Evolutionary conservation across 106 monocot species (phyloP).

Genomic region (Dioscorea dumetorum): DNA sequence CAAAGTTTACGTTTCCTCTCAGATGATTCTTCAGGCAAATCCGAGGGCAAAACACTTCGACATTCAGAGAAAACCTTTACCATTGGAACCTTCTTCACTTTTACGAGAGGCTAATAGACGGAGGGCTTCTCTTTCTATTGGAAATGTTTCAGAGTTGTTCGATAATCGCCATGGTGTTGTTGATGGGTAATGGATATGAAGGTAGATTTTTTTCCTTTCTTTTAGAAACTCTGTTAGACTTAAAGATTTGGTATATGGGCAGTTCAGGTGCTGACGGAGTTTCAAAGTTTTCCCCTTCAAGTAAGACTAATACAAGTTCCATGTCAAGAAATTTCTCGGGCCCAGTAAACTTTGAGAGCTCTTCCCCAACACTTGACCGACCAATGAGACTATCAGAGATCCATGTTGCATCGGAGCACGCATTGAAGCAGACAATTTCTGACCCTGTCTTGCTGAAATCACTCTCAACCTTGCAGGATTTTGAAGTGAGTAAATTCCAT

Average conservation of each 20-base stretch:
- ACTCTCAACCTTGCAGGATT: constrained; percentile 64
- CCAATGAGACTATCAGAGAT: constrained; percentile 96
- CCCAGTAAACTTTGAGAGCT: constrained; percentile 51
- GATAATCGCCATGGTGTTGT: constrained; percentile 21
- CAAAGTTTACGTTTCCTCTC: neutral
- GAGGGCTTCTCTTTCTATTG: constrained; percentile 86
- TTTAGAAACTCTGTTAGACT: constrained; percentile 16
- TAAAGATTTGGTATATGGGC: constrained; percentile 30
- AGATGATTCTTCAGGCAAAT: constrained; percentile 76
- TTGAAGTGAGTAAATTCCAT: constrained; percentile 49
- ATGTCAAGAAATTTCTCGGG: constrained; percentile 65
- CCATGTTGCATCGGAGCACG: constrained; percentile 81
- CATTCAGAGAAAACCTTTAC: constrained; percentile 81
- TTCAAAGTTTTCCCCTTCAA: constrained; percentile 41
- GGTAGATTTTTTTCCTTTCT: neutral
- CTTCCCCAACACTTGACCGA: constrained; percentile 50
- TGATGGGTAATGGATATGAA: constrained; percentile 51
- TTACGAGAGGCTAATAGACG: constrained; percentile 92
- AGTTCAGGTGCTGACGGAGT: constrained; percentile 75
- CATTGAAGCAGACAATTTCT: constrained; percentile 70
- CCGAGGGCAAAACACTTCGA: constrained; percentile 67
- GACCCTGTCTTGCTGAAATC: constrained; percentile 71
- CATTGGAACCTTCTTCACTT: constrained; percentile 91
- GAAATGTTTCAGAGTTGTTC: constrained; percentile 58
- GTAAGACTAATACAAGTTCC: constrained; percentile 30